Evolutionary conservation across 352 stramenopile genomes (phyloP), one percentile per base, ranked within the genome.

Genomic region (Poterioochromonas sp.): DNA sequence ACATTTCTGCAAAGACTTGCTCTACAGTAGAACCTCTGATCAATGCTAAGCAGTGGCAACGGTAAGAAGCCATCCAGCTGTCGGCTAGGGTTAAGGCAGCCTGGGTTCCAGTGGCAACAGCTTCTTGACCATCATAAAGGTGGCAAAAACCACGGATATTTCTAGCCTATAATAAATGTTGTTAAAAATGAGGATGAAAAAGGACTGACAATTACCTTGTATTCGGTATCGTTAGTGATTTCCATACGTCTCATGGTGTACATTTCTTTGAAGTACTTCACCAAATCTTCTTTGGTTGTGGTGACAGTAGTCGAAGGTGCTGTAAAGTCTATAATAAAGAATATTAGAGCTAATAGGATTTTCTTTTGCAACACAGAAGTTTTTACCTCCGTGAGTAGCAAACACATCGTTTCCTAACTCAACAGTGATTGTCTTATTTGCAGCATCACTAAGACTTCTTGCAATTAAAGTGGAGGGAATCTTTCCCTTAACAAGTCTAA

Each of bases 201-300:
- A 78, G 0, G 5, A 39, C 73, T 32, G 15, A 84, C 83, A n/a
- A 60, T 58, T 0, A 87, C 86, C 91, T 99, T 99, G 90, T 99
- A 99, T 86, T 99, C 95, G 79, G 98, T 98, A 85, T 99, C 96
- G 82, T 95, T 98, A 15, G 96, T 98, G 85, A 99, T 98, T 87
- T 99, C 96, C 95, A 99, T 99, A 76, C 96, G 92, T 80, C 96
- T 92, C 93, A 99, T 99, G 22, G 91, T 98, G 91, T 99, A 98
- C 96, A 99, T 99, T 65, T 97, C 83, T 84, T 95, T 88, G 85
- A 98, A 98, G 85, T 97, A 98, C 20, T 83, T 81, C 70, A 98
- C 79, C 73, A 99, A 85, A 83, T 99, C 95, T 76, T 98, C 93
- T 79, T 97, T 96, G 82, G 90, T 96, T 53, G 90, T 90, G 81